Conservation (phyloP, 768 basidiomycete genomes). For the Pulveroboletus sp. region DNA sequence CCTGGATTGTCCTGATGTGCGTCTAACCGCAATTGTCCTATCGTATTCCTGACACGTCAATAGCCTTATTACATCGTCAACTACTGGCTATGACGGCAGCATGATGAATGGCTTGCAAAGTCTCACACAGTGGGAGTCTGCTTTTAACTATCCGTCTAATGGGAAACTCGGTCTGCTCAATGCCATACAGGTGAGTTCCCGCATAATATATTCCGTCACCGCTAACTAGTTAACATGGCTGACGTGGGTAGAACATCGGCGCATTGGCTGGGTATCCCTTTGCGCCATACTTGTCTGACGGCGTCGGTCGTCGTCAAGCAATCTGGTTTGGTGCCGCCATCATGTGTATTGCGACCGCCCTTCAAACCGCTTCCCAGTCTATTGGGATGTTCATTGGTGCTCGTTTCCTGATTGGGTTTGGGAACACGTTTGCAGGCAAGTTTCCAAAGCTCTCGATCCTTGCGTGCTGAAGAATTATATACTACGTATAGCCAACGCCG, state of each 20-base stretch:
- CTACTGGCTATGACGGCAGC: constrained; percentile 73
- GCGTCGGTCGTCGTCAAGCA: constrained; percentile 61
- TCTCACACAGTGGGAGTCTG: constrained; percentile 59
- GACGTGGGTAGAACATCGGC: constrained; percentile 57
- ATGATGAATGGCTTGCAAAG: constrained; percentile 82
- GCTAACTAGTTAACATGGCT: not conserved
- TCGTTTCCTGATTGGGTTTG: constrained; percentile 76
- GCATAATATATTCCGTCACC: not conserved
- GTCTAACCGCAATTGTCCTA: constrained; percentile 14
- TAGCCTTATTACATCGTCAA: constrained; percentile 72
- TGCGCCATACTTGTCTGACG: constrained; percentile 69
- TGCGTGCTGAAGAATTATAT: not conserved
- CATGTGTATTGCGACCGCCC: constrained; percentile 63
- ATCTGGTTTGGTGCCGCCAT: constrained; percentile 66
- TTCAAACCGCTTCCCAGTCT: constrained; percentile 68
- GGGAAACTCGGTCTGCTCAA: constrained; percentile 65
- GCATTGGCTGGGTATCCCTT: constrained; percentile 68
- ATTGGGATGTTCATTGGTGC: constrained; percentile 83
- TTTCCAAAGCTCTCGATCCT: not conserved
- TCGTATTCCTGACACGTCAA: not conserved
- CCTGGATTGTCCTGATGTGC: constrained; percentile 67
- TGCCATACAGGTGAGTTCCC: constrained; percentile 57
- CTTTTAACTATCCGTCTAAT: constrained; percentile 56
- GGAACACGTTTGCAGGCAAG: constrained; percentile 65
- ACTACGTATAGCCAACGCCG: constrained; percentile 51